phyloP scores from a whole-genome alignment of 2,329 filamentous ascomycete genomes.

The Sarocladium oryzae region DNA sequence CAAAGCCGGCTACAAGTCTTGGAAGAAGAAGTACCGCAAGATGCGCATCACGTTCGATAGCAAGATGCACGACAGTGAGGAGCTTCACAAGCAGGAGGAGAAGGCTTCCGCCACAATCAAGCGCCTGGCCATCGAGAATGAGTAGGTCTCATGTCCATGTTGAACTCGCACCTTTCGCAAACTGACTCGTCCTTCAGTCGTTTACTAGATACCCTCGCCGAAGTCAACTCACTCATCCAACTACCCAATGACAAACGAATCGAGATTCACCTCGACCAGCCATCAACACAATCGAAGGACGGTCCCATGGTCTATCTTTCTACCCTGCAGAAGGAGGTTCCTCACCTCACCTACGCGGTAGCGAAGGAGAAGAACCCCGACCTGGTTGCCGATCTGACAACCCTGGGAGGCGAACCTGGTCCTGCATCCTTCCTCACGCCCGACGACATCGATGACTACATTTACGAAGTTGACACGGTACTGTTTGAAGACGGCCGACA shows the following conservation, averaged over 20 bases:
- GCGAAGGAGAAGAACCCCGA: slow-evolving; percentile 59
- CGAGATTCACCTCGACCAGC: slow-evolving; percentile 44
- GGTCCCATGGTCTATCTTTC: slow-evolving; percentile 26
- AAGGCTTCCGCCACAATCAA: slow-evolving; percentile 75
- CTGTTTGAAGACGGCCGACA: slow-evolving; percentile 38
- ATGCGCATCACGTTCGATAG: slow-evolving; percentile 75
- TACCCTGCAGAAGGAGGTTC: slow-evolving; percentile 42
- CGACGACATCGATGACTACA: slow-evolving; percentile 68
- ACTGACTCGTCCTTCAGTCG: slow-evolving; percentile 49
- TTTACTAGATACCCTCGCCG: slow-evolving; percentile 79
- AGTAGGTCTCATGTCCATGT: slow-evolving; percentile 50
- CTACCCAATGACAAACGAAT: slow-evolving; percentile 69
- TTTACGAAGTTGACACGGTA: slow-evolving; percentile 54
- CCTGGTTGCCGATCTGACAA: slow-evolving; percentile 41
- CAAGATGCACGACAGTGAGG: slow-evolving; percentile 73
- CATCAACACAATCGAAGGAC: slow-evolving; percentile 10
- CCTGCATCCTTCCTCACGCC: slow-evolving; percentile 62
- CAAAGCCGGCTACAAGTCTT: slow-evolving; percentile 54
- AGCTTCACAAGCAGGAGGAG: slow-evolving; percentile 74
- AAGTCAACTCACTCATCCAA: slow-evolving; percentile 79
- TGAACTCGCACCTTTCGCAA: background rate
- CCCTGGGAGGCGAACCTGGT: slow-evolving; percentile 44
- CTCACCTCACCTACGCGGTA: slow-evolving; percentile 43
- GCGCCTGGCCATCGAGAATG: slow-evolving; percentile 82
- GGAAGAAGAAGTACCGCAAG: slow-evolving; percentile 94